A percentile compares a stretch with the other conserved stretches of the same genome.
Conservation (phyloP, 2,329 filamentous ascomycete species). For the Monilinia aucupariae region DNA sequence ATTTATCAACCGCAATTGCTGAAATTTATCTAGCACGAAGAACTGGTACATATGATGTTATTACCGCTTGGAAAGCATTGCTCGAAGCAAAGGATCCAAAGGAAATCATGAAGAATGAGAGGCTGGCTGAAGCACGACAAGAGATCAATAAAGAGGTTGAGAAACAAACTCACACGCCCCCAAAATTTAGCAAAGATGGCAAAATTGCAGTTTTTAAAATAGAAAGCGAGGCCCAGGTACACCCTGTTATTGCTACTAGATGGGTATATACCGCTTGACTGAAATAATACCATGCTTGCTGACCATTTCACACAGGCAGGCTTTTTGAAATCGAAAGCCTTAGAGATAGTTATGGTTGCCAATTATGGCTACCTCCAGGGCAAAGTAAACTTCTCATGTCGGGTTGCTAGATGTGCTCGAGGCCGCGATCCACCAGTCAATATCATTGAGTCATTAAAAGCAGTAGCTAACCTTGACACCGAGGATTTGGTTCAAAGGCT, state of each 20-base stretch:
- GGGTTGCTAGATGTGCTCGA: conserved; percentile 52
- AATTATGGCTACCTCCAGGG: conserved; percentile 60
- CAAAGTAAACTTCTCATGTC: conserved; percentile 63
- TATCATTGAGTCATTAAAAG: conserved; percentile 54
- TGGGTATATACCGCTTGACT: conserved; percentile 40
- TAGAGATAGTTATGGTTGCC: conserved; percentile 61
- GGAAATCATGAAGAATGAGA: conserved; percentile 45
- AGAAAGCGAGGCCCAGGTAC: conserved; percentile 54
- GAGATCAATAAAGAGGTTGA: conserved; percentile 59
- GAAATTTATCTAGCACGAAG: conserved; percentile 41
- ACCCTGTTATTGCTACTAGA: conserved; percentile 61
- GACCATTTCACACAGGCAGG: conserved; percentile 39
- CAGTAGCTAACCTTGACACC: conserved; percentile 43
- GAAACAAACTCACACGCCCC: conserved; percentile 54
- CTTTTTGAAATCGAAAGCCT: conserved; percentile 50
- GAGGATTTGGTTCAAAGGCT: conserved; percentile 43
- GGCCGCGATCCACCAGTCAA: conserved; percentile 52
- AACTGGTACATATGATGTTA: conserved; percentile 55
- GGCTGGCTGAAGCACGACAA: conserved; percentile 48
- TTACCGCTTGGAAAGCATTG: conserved; percentile 55
- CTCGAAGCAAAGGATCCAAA: conserved; percentile 45
- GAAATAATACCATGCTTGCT: not conserved
- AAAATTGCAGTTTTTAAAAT: conserved; percentile 60
- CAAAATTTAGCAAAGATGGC: conserved; percentile 58
- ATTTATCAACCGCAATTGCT: not conserved